These are phyloP conservation scores for Fagopyrum esculentum DNA, from an alignment of 148 eudicot species.

Conservation along the genomic window DNA sequence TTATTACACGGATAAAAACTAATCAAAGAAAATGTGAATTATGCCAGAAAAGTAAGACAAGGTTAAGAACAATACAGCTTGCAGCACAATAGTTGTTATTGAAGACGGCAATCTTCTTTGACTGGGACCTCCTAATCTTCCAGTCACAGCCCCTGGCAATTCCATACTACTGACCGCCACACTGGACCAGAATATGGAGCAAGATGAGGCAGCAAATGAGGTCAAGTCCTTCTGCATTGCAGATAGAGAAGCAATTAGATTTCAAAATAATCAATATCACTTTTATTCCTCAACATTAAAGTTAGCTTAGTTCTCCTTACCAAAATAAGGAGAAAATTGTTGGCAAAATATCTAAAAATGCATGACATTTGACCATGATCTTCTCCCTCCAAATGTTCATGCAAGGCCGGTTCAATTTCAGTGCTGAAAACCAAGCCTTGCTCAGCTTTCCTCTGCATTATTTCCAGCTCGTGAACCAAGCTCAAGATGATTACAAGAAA, in stretches of 20 bases:
- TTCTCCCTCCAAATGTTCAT: slow-evolving; percentile 20
- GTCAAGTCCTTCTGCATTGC: slow-evolving; percentile 55
- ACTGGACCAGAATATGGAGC: slow-evolving; percentile 62
- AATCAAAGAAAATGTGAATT: background rate
- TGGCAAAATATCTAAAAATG: slow-evolving; percentile 41
- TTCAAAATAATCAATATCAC: background rate
- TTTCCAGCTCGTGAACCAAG: slow-evolving; percentile 69
- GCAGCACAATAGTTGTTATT: slow-evolving; percentile 54
- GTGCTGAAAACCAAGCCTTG: slow-evolving; percentile 18
- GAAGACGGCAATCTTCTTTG: slow-evolving; percentile 69
- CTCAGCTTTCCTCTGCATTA: slow-evolving; percentile 41
- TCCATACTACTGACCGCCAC: slow-evolving; percentile 25
- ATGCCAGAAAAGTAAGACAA: background rate
- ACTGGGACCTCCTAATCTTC: slow-evolving; percentile 94
- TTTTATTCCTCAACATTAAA: background rate
- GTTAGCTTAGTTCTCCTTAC: slow-evolving; percentile 27
- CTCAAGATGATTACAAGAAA: slow-evolving; percentile 61
- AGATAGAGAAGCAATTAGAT: slow-evolving; percentile 10
- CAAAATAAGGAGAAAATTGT: slow-evolving; percentile 44
- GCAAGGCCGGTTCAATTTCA: slow-evolving; percentile 18
- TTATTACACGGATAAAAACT: slow-evolving; percentile 1
- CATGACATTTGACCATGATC: slow-evolving; percentile 17
- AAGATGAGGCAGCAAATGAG: slow-evolving; percentile 49
- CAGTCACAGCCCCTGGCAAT: slow-evolving; percentile 68
- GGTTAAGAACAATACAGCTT: slow-evolving; percentile 57